Base-by-base conservation (phyloP, 2,329 filamentous ascomycete species). In the Aspergillus puulaauensis region DNA sequence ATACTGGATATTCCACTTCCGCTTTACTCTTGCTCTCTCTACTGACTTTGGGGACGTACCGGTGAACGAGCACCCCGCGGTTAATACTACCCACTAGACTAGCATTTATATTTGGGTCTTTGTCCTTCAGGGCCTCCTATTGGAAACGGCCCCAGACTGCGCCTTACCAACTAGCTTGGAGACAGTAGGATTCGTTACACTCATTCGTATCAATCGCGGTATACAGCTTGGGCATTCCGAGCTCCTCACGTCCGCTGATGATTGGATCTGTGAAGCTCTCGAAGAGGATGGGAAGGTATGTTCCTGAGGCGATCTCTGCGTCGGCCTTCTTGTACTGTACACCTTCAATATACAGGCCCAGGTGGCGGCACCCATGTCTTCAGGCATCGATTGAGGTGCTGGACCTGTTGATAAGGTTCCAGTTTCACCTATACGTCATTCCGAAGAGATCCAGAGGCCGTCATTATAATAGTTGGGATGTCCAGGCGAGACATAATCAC, bases 21-120 rank as follows among this genome's bases (percentile, higher is more conserved):
- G 83, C 55, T 79, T 74, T 4, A 0, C 82, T 83, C 46, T 76
- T 77, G 37, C 70, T 63, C 1, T 70, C 76, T 21, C 73, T 72
- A 1, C 82, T 82, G 1, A 84, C 82, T 3, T 77, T 73, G 0
- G 86, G 85, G 0, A 88, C 77, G 63, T 86, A 87, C 31, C 80
- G 77, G 67, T 86, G 81, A 11, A 79, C 74, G 14, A 87, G 71
- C 5, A 83, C 77, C 2, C 80, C 81, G 15, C 79, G 75, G 57
- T 83, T 79, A 12, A 35, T 54, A 63, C 39, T 64, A 5, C 63
- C 62, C 21, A 60, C 63, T 14, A 62, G 43, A 6, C 21, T 64
- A 12, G 61, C 62, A 31, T 39, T 14, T 31, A 53, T 58, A 23
- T 63, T 60, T 6, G 54, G 66, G 2, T 69, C 66, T 23, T 69